These are phyloP conservation scores for Chlorencoelia australis DNA, from an alignment of 2,329 filamentous ascomycete species.

Conservation along the genomic window DNA sequence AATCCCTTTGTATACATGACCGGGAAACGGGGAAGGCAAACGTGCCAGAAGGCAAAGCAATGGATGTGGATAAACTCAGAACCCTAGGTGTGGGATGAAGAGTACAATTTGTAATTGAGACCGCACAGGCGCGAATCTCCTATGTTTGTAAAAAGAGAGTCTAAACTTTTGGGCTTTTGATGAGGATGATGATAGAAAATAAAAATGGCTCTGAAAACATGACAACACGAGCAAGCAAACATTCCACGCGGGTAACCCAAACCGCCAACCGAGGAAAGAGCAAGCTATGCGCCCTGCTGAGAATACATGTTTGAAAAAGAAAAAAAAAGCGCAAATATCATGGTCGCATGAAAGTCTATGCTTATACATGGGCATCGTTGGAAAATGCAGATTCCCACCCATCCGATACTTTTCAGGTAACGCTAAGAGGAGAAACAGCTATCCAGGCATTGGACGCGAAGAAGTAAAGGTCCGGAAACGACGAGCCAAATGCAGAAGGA, in stretches of 20 bases:
- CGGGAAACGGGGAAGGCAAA: constrained; percentile 4
- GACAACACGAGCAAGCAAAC: constrained; percentile 9
- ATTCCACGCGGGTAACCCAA: constrained; percentile 9
- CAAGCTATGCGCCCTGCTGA: constrained; percentile 15
- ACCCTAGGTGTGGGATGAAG: constrained; percentile 5
- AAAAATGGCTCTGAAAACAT: constrained; percentile 12
- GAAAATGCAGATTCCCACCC: constrained; percentile 29
- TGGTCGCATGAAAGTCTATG: constrained; percentile 30
- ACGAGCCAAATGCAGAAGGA: constrained; percentile 26
- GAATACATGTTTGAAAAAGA: constrained; percentile 18
- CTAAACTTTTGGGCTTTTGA: constrained; percentile 24
- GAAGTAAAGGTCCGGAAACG: constrained; percentile 25
- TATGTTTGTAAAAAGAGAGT: constrained; percentile 16
- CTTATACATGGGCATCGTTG: constrained; percentile 30
- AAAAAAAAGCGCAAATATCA: constrained; percentile 22
- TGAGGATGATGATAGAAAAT: constrained; percentile 12
- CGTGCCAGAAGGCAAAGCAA: constrained; percentile 2
- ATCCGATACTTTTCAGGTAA: constrained; percentile 30
- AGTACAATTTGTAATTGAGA: constrained; percentile 13
- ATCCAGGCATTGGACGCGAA: constrained; percentile 29
- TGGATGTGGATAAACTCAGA: too few relatives aligned
- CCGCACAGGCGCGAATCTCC: constrained; percentile 19
- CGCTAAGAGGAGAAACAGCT: constrained; percentile 30
- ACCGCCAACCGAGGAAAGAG: constrained; percentile 10
- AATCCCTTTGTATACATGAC: too few relatives aligned